Evolutionary conservation across 2,329 filamentous ascomycete genomes (phyloP).

Genomic region (Penicillium oxalicum): DNA sequence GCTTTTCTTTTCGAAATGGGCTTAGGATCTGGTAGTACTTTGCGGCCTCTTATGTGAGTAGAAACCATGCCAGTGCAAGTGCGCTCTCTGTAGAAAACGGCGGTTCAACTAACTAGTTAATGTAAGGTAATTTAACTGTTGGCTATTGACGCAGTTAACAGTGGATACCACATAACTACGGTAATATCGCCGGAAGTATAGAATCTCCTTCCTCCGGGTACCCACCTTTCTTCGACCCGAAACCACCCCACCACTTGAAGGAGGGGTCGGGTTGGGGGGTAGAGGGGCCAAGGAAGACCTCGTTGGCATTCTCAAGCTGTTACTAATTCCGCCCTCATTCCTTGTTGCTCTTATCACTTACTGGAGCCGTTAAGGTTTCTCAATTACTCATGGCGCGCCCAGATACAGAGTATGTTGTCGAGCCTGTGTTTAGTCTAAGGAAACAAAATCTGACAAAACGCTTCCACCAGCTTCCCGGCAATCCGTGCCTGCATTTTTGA

Average conservation of each 20-base stretch:
- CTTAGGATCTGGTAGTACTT: neutral
- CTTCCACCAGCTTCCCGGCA: slow-evolving; percentile 17
- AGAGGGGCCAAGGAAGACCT: neutral
- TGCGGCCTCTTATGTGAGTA: neutral
- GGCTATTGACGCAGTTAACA: neutral
- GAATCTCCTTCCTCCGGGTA: neutral
- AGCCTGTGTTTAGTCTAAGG: neutral
- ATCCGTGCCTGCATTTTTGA: slow-evolving; percentile 33
- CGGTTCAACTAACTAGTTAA: neutral
- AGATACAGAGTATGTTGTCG: neutral
- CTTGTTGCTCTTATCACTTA: neutral
- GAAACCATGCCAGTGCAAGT: neutral
- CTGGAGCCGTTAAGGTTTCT: neutral
- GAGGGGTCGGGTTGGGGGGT: neutral
- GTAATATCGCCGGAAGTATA: neutral
- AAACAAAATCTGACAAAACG: slow-evolving; percentile 6
- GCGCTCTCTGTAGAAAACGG: neutral
- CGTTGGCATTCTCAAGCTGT: neutral
- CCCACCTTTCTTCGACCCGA: neutral
- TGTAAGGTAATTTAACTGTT: neutral
- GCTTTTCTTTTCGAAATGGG: neutral
- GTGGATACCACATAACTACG: neutral
- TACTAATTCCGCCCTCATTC: neutral
- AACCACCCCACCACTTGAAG: neutral
- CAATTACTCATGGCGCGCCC: neutral